Evolutionary conservation across 495 filamentous ascomycete genomes (phyloP), one percentile per base, ranked within the genome.

Genomic region (Daldinia caldariorum): DNA sequence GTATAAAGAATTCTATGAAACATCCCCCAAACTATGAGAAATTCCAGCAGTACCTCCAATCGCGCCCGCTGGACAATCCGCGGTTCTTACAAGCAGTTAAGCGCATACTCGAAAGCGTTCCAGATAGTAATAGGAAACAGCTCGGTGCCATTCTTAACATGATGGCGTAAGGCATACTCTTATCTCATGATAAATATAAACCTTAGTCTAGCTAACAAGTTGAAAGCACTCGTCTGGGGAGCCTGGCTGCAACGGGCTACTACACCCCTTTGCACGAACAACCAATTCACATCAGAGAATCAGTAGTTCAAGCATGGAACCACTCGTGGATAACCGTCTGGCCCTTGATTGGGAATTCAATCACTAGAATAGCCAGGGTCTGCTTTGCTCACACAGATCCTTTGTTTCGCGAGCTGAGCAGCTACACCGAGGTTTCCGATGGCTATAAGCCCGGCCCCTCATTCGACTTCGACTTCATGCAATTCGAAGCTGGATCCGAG

Each of bases 141-240:
- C 71, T 83, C 0, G 73, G 72, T 6, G 32, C 35, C 16, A 57
- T 80, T 12, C 41, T 82, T 6, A 60, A 62, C 14, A 38, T 80
- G 34, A 58, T 83, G n/a, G 65, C 59, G 79, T 81, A 71, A 64
- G 69, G 50, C 38, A 37, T 41, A 32, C 6, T 54, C 37, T 59
- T 49, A 2, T 49, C 8, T 22, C 31, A 13, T 14, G 26, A 49
- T 51, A 20, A 2, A 2, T 6, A 4, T 41, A 53, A 59, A 16
- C 3, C 26, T 13, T 9, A 29, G 20, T 7, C 6, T 61, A 34
- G 35, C 71, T 73, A 34, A 77, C 43, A 57, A 35, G 20, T 29
- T 55, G 7, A 47, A 74, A 94, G 90, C 65, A 91, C 90, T 32
- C 84, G 84, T n/a, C 79, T 88, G 0, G 91, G 91, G 8, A 92